Conservation (phyloP, 1,139 yeast species). For the Suhomyces panamericanus region DNA sequence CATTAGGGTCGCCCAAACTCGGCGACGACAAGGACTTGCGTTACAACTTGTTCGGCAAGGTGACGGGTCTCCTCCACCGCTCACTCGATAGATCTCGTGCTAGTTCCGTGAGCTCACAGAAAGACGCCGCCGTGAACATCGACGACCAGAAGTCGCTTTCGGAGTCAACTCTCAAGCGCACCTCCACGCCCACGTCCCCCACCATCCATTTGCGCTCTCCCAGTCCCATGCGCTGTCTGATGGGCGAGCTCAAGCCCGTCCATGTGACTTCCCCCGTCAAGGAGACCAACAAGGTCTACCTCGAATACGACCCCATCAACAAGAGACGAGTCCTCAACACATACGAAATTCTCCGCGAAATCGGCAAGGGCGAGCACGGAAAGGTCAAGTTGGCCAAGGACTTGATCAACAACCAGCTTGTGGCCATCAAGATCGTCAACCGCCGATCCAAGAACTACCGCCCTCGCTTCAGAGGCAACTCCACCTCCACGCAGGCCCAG, state of each 20-base stretch:
- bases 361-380: conserved; percentile 97
- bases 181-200: conserved; percentile 2
- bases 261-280: conserved; percentile 49
- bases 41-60: conserved; percentile 34
- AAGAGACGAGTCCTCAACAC: conserved; percentile 84
- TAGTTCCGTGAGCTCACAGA: conserved; percentile 16
- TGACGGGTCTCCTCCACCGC: conserved; percentile 33
- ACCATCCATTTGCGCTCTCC: conserved; percentile 2
- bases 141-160: conserved; percentile 3
- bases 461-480: conserved; percentile 50
- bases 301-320: conserved; percentile 88
- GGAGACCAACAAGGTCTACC: conserved; percentile 77
- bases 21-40: conserved; percentile 22
- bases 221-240: background rate
- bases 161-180: conserved; percentile 4
- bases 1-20: conserved; percentile 11
- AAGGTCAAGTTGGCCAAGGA: conserved; percentile 91
- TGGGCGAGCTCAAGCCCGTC: background rate
- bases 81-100: conserved; percentile 15
- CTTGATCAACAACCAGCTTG: conserved; percentile 64
- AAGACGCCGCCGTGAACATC: conserved; percentile 6
- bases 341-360: conserved; percentile 82
- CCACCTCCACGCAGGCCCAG: conserved; percentile 16
- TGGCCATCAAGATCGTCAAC: conserved; percentile 92
- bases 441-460: conserved; percentile 58